Evolutionary conservation across 352 stramenopile genomes (phyloP).

Genomic region (Globisporangium cederbergense): DNA sequence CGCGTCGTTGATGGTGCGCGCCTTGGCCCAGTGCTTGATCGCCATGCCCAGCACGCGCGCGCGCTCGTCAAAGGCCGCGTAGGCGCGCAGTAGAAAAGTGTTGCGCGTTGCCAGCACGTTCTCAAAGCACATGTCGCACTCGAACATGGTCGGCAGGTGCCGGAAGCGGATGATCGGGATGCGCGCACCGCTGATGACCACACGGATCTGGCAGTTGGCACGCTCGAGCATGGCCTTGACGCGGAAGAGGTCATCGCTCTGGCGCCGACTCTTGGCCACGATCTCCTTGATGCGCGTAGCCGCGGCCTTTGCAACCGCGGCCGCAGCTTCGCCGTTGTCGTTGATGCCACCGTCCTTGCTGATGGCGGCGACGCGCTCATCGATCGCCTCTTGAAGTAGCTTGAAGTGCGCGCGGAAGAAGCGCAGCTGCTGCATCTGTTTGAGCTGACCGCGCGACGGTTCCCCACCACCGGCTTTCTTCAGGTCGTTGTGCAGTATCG

Average conservation of each 20-base stretch:
- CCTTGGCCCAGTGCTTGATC: constrained; percentile 98
- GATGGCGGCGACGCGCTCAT: constrained; percentile 19
- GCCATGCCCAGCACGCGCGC: constrained; percentile 90
- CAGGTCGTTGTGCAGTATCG: constrained; percentile 30
- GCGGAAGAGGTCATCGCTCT: constrained; percentile 48
- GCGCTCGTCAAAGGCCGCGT: constrained; percentile 71
- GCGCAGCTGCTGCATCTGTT: constrained; percentile 37
- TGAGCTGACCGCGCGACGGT: constrained; percentile 11
- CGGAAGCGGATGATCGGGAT: constrained; percentile 83
- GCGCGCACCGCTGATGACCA: constrained; percentile 68
- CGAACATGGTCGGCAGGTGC: constrained; percentile 44
- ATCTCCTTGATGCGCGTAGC: constrained; percentile 31
- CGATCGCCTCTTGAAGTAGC: constrained; percentile 31
- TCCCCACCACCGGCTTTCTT: constrained; percentile 15
- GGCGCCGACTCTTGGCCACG: constrained; percentile 32
- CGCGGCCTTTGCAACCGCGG: constrained; percentile 7
- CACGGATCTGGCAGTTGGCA: constrained; percentile 48
- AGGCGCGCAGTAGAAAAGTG: constrained; percentile 74
- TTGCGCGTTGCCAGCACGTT: constrained; percentile 82
- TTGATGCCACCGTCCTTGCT: constrained; percentile 10
- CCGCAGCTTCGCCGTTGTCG: constrained; percentile 4
- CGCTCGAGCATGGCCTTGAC: constrained; percentile 44
- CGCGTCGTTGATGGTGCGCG: constrained; percentile 95
- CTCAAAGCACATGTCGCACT: constrained; percentile 84
- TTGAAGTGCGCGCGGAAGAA: constrained; percentile 42